Evolutionary conservation across 768 basidiomycete species (phyloP), one percentile per base, ranked within the genome.

Genomic region (Coprinellus micaceus): DNA sequence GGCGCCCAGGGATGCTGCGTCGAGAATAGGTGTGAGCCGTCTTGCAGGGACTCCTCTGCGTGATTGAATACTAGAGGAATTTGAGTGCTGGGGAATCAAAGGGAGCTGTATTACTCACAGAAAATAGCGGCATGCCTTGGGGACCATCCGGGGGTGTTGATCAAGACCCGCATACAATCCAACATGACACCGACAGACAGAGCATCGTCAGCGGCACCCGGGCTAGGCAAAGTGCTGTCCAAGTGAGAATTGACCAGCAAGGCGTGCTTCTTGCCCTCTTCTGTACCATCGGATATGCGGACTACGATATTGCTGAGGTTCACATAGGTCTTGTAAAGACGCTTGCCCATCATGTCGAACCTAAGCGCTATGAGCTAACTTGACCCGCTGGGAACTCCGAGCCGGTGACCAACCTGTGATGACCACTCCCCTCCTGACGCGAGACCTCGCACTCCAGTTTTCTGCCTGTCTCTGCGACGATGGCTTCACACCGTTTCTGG

Each of bases 31-130:
- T 98, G 95, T 0, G 92, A 94, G 0, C 89, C 94, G 65, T 98
- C 96, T 69, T 98, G 96, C 28, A 98, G 73, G 1, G 89, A 92
- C 67, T 98, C 95, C 70, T 98, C 95, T 11, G 89, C 96, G 58
- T 96, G 82, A 62, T 98, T 98, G 75, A 96, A 97, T 58, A 98
- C 92, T 94, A 58, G 43, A 37, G 39, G 30, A 22, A n/a, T n/a
- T n/a, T n/a, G n/a, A n/a, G n/a, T n/a, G n/a, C n/a, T n/a, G n/a
- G n/a, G n/a, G n/a, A n/a, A n/a, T n/a, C n/a, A n/a, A n/a, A n/a
- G n/a, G n/a, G n/a, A n/a, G n/a, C n/a, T n/a, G n/a, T n/a, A n/a
- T n/a, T 24, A 77, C 90, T 71, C 62, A 94, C 94, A 70, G 67
- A 98, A 94, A 22, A 98, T 79, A 58, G 92, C 79, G 7, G 91